Evolutionary conservation across 2,329 filamentous ascomycete genomes (phyloP).

Genomic region (Sporothrix schenckii): DNA sequence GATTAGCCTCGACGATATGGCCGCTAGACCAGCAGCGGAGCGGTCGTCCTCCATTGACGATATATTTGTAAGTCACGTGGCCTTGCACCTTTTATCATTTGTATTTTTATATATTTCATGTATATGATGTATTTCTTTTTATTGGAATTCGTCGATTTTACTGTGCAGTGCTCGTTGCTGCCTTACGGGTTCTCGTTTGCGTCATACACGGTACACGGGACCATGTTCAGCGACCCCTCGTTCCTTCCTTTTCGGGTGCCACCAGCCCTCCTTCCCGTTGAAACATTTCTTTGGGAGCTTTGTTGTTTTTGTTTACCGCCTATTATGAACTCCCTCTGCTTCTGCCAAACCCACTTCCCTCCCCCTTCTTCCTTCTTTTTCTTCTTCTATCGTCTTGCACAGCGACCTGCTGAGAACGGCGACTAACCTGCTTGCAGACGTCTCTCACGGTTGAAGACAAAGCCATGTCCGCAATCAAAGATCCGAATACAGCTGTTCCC

Average conservation of each 20-base stretch:
- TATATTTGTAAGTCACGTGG: conserved; percentile 28
- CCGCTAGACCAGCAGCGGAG: background rate
- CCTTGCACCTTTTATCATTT: background rate
- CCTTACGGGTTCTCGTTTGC: conserved; percentile 16
- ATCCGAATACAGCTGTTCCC: conserved; percentile 9
- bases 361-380: background rate
- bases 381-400: conserved; percentile 30
- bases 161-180: conserved; percentile 5
- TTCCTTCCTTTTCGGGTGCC: conserved; percentile 22
- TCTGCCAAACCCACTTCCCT: background rate
- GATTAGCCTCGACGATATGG: conserved; percentile 30
- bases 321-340: conserved; percentile 42
- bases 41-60: conserved; percentile 30
- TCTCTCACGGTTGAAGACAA: conserved; percentile 69
- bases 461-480: conserved; percentile 34
- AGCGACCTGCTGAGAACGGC: background rate
- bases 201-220: conserved; percentile 14
- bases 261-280: conserved; percentile 24
- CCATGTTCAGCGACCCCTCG: conserved; percentile 11
- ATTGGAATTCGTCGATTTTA: background rate
- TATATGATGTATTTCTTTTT: background rate
- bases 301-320: conserved; percentile 26
- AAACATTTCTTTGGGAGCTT: background rate
- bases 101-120: background rate
- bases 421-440: conserved; percentile 53